phyloP scores from a whole-genome alignment of 495 filamentous ascomycete genomes.

The Podospora tetraspora region DNA sequence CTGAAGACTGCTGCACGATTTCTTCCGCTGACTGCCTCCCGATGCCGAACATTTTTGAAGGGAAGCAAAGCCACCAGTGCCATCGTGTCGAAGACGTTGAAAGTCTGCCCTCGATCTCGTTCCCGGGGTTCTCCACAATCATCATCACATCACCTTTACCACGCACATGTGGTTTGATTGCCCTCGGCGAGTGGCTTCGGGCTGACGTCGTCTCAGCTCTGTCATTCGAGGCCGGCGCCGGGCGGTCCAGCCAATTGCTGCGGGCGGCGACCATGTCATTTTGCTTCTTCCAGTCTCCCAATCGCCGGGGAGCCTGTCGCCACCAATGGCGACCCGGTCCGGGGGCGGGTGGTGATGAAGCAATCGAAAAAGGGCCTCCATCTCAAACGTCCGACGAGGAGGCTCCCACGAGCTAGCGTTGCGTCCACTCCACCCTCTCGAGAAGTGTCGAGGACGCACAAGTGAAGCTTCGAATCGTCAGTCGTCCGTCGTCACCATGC shows the following conservation, averaged over 20 bases:
- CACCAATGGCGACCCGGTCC: slow-evolving; percentile 1
- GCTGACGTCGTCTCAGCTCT: slow-evolving; percentile 13
- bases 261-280: slow-evolving; percentile 14
- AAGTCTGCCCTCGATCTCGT: not conserved
- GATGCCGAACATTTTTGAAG: not conserved
- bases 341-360: not conserved
- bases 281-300: slow-evolving; percentile 8
- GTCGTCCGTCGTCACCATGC: not conserved
- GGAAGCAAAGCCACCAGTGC: too few relatives aligned
- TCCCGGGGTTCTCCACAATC: not conserved
- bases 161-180: slow-evolving; percentile 6
- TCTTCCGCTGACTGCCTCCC: not conserved
- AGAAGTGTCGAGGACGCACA: not conserved
- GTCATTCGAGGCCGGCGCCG: slow-evolving; percentile 11
- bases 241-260: slow-evolving; percentile 12
- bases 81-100: slow-evolving; percentile 2
- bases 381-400: not conserved
- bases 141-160: not conserved
- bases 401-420: slow-evolving; percentile 5
- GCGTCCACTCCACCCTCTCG: slow-evolving; percentile 1
- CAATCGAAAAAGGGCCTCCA: not conserved
- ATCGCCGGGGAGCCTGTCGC: slow-evolving; percentile 11
- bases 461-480: not conserved
- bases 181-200: not conserved
- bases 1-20: not conserved